These are phyloP conservation scores for Venturia pyrina DNA, from an alignment of 2,329 filamentous ascomycete species.

Conservation along the genomic window DNA sequence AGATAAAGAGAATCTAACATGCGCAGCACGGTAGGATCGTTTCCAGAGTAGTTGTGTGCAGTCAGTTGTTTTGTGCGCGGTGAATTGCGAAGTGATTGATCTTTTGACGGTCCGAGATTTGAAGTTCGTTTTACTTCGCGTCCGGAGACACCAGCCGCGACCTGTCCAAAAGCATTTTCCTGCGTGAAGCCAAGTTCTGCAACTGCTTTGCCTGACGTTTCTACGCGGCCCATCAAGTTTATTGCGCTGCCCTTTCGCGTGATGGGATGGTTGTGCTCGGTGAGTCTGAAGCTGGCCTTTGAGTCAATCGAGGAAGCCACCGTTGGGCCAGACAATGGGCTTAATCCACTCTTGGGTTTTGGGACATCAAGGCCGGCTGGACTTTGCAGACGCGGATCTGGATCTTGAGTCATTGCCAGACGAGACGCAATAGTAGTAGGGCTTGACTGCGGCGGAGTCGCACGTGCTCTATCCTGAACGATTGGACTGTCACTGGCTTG, in stretches of 20 bases:
- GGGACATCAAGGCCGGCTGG: constrained; percentile 5
- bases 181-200: constrained; percentile 57
- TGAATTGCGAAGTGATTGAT: constrained; percentile 22
- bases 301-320: constrained; percentile 24
- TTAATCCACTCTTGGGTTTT: neutral
- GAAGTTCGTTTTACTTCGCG: neutral
- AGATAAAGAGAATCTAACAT: constrained; percentile 77
- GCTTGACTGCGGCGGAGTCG: neutral
- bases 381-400: neutral
- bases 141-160: constrained; percentile 32
- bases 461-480: neutral
- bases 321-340: constrained; percentile 15
- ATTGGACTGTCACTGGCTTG: neutral
- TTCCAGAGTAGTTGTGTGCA: constrained; percentile 78
- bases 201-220: constrained; percentile 46
- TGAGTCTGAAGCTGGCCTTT: constrained; percentile 16
- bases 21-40: constrained; percentile 51
- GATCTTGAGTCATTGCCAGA: neutral
- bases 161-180: constrained; percentile 53
- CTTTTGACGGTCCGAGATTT: constrained; percentile 18
- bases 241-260: constrained; percentile 47
- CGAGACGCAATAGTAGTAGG: neutral
- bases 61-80: constrained; percentile 43
- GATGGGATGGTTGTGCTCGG: constrained; percentile 27
- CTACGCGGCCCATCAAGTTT: constrained; percentile 48